Percentiles rank a stretch among this genome's conserved stretches.
These are phyloP conservation scores for Zancudomyces culisetae DNA, from an alignment of 371 early-diverging fungal genomes.

Conservation along the genomic window DNA sequence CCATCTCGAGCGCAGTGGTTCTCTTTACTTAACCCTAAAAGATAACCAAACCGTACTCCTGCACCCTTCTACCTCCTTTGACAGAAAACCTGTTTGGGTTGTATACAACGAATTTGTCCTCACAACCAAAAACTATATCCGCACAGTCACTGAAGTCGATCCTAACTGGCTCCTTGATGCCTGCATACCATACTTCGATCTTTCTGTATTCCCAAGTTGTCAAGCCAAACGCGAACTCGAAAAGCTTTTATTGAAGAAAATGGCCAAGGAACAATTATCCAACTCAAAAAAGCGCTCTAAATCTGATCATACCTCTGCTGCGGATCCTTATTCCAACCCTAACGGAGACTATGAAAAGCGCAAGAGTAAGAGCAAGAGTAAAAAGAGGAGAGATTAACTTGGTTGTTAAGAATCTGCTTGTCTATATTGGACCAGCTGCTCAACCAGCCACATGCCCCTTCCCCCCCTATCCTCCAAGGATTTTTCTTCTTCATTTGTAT, in stretches of 20 bases:
- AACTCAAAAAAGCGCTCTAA: conserved; percentile 4
- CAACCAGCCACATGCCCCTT: no score
- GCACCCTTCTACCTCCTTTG: conserved; percentile 80
- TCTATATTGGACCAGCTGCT: no score
- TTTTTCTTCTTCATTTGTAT: no score
- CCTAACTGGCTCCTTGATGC: conserved; percentile 80
- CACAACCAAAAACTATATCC: conserved; percentile 85
- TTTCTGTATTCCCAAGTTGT: conserved; percentile 73
- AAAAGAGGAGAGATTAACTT: background rate
- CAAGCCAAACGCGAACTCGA: conserved; percentile 73
- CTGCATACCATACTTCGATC: conserved; percentile 66
- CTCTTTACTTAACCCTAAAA: conserved; percentile 84
- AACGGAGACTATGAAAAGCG: conserved; percentile 13
- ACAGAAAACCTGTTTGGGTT: conserved; percentile 89
- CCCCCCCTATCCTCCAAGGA: no score
- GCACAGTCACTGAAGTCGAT: conserved; percentile 76
- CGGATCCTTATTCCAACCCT: conserved; percentile 4
- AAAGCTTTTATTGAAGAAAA: conserved; percentile 15
- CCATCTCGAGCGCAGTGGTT: conserved; percentile 68
- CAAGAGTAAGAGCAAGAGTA: conserved; percentile 10
- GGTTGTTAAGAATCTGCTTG: no score
- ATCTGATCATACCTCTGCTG: conserved; percentile 4
- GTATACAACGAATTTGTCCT: conserved; percentile 95
- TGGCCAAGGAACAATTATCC: conserved; percentile 11
- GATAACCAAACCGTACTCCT: conserved; percentile 90